These are phyloP conservation scores for Eucalyptus caleyi DNA, from an alignment of 345 rosid genomes.

Conservation along the genomic window DNA sequence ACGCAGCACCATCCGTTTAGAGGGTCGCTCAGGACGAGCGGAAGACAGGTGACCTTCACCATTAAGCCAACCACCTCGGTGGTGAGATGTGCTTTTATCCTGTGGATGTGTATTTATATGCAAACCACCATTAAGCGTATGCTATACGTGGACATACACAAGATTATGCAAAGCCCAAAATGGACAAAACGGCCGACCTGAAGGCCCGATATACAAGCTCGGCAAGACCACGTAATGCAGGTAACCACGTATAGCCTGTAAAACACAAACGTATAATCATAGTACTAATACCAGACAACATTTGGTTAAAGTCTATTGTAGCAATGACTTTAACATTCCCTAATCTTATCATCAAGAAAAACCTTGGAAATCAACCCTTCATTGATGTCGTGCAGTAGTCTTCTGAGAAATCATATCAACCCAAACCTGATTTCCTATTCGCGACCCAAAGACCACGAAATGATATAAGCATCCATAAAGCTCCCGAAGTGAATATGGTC, in stretches of 20 bases:
- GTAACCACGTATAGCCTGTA: background rate
- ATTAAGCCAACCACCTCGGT: background rate
- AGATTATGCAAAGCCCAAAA: background rate
- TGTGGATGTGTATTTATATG: background rate
- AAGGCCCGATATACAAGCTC: background rate
- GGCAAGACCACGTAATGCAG: background rate
- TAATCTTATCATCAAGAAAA: background rate
- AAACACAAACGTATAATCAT: background rate
- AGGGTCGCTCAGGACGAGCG: background rate
- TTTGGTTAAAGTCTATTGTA: background rate
- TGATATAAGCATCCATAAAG: background rate
- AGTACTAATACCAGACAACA: background rate
- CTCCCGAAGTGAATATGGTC: background rate
- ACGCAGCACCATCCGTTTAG: background rate
- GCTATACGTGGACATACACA: background rate
- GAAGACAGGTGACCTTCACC: background rate
- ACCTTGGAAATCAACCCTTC: background rate
- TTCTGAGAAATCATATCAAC: background rate
- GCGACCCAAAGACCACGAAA: background rate
- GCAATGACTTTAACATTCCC: background rate
- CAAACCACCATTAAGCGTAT: background rate
- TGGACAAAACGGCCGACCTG: background rate
- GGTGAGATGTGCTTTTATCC: background rate
- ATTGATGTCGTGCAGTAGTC: too few relatives aligned
- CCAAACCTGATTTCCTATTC: background rate